Conservation (phyloP, 768 basidiomycete genomes). For the Cystofilobasidium capitatum region DNA sequence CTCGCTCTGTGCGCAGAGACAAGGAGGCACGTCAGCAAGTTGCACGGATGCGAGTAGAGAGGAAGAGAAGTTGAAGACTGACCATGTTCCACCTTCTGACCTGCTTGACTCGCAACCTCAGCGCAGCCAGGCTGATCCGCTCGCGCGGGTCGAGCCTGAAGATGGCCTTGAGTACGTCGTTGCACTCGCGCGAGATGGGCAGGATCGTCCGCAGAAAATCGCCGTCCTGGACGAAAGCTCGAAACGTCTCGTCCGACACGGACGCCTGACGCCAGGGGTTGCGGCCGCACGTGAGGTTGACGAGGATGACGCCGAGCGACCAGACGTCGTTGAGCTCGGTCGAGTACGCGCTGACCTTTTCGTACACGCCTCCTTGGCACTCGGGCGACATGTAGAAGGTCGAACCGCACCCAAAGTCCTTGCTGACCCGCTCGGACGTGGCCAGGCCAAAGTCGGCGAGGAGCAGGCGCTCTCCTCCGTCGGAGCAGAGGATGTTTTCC, state of each 20-base stretch:
- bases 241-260: constrained; percentile 60
- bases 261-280: constrained; percentile 68
- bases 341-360: constrained; percentile 50
- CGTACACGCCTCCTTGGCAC: constrained; percentile 50
- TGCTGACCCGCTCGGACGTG: constrained; percentile 34
- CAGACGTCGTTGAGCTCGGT: constrained; percentile 83
- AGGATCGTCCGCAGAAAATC: constrained; percentile 58
- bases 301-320: constrained; percentile 74
- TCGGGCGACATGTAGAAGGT: constrained; percentile 77
- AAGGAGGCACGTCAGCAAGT: neutral
- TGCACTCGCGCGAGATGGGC: constrained; percentile 60
- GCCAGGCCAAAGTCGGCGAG: constrained; percentile 41
- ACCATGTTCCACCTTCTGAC: constrained; percentile 21
- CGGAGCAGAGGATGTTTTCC: constrained; percentile 48
- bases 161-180: constrained; percentile 58
- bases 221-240: constrained; percentile 55
- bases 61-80: neutral
- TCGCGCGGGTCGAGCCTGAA: constrained; percentile 56
- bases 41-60: neutral
- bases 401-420: constrained; percentile 40
- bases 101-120: constrained; percentile 50
- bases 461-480: constrained; percentile 16
- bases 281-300: constrained; percentile 68
- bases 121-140: constrained; percentile 56
- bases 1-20: constrained; percentile 43